Evolutionary conservation across 495 filamentous ascomycete species (phyloP), one percentile per base, ranked within the genome.

Genomic region (Penicillium paradoxum): DNA sequence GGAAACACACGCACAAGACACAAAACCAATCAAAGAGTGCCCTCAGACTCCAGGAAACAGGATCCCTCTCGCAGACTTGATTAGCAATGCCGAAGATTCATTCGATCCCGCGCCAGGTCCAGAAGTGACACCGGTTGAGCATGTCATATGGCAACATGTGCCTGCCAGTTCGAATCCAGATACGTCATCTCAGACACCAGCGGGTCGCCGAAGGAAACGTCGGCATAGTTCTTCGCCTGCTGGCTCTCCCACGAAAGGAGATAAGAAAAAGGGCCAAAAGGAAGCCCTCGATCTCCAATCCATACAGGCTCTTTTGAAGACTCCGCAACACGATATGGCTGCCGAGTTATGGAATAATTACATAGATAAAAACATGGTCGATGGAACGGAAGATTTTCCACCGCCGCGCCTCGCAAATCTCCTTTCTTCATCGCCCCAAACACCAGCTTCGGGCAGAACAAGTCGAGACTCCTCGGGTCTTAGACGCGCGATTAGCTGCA

Each of bases 331-430:
- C 38, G 93, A 98, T 66, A 86, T 92, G 22, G 87, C 87, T 0
- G 70, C 83, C 29, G 91, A 96, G 46, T 70, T 96, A n/a, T 95
- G 90, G 91, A 89, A 85, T 57, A 83, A 87, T 17, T 95, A 89
- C 62, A 80, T 76, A 51, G 74, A 75, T 8, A 75, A 78, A 49
- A 70, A 71, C 49, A 68, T 68, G 44, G 53, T 69, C 14, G 71
- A 74, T 42, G 63, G 55, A 5, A 60, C 65, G n/a, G 63, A 67
- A 11, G 66, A 66, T 40, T 54, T 73, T 42, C 68, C 67, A 18
- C 70, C 81, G 74, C 60, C 82, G 71, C 53, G 69, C 66, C 73
- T 87, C n/a, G 75, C 80, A 22, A 78, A 85, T 50, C 69, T 89
- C 21, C 79, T 89, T 68, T 85, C 85, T 9, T 89, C 85, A 9